These are phyloP conservation scores for Linnemannia exigua DNA, from an alignment of 192 early-diverging fungal genomes.

Conservation along the genomic window DNA sequence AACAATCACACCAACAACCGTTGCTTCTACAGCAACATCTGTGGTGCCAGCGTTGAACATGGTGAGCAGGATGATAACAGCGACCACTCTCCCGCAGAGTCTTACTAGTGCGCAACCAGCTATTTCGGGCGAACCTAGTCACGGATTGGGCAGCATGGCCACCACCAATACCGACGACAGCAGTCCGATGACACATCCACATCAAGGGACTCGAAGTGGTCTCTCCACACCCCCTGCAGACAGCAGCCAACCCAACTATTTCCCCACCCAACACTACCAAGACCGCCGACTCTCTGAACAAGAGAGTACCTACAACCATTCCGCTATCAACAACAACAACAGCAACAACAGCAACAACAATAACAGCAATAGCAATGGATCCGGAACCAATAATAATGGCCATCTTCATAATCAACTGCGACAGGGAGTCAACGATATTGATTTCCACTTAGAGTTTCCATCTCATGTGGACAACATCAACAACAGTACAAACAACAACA, in stretches of 20 bases:
- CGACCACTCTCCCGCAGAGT: neutral
- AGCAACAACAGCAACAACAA: neutral
- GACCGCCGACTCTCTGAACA: neutral
- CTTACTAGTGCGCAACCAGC: neutral
- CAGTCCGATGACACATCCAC: slow-evolving; percentile 12
- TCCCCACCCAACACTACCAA: neutral
- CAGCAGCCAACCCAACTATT: neutral
- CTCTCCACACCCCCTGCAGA: slow-evolving; percentile 9
- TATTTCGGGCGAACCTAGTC: neutral
- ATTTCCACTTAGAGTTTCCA: slow-evolving; percentile 45
- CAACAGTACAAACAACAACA: neutral
- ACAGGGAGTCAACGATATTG: slow-evolving; percentile 45
- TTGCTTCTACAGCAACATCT: neutral
- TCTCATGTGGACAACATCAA: slow-evolving; percentile 17
- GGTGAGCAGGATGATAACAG: neutral
- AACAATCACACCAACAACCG: neutral
- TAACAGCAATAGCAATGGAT: neutral
- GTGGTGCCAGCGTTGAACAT: neutral
- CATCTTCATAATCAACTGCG: slow-evolving; percentile 21
- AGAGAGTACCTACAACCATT: neutral
- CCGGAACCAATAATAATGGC: neutral
- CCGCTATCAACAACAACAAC: too few relatives aligned
- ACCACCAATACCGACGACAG: neutral
- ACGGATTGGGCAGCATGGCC: neutral
- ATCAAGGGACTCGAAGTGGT: neutral